Base-by-base conservation (phyloP, 2,329 filamentous ascomycete species). In the Trichophyton schoenleinii region DNA sequence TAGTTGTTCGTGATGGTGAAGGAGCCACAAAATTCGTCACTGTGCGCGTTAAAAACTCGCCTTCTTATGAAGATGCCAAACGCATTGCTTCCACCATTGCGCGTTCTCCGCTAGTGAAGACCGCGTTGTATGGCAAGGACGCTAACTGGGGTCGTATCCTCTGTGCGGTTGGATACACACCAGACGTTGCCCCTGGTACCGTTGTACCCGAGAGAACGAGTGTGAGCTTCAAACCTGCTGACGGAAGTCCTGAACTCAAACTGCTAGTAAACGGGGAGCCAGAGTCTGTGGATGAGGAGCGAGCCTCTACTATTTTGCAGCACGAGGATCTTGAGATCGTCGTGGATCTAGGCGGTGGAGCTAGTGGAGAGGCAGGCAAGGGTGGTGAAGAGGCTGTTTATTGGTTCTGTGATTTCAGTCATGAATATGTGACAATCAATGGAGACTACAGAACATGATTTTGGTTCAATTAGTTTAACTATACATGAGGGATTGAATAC, bases 121-220 rank as follows among this genome's bases (percentile, higher is more conserved):
- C 94, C 0, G 94, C 94, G 0, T 80, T 99, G 46, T 99, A 99
- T 74, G 94, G 94, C 66, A 90, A 91, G 73, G 94, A 99, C 72
- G 94, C 94, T 18, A 99, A 99, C 79, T 99, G 94, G 94, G 94
- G 94, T 38, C 90, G 94, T 60, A 95, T 99, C 64, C 81, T 97
- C 31, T 97, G 94, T 73, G 92, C 94, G 0, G 91, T 91, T 3
- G 94, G 94, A 2, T 97, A 97, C 72, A 79, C 82, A 0, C 80
- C 81, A 63, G 74, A 74, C 67, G 73, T 81, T 68, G 75, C 60
- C 38, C 66, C 69, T 1, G 74, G 72, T 0, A 74, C 74, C 8
- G 76, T 86, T 20, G 72, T 80, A 1, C 82, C 83, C 0, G 73
- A 78, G 58, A 76, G 77, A 55, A 86, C 83, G 6, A 83, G 78